These are phyloP conservation scores for Grosmannia huntii DNA, from an alignment of 2,329 filamentous ascomycete genomes.

Conservation along the genomic window DNA sequence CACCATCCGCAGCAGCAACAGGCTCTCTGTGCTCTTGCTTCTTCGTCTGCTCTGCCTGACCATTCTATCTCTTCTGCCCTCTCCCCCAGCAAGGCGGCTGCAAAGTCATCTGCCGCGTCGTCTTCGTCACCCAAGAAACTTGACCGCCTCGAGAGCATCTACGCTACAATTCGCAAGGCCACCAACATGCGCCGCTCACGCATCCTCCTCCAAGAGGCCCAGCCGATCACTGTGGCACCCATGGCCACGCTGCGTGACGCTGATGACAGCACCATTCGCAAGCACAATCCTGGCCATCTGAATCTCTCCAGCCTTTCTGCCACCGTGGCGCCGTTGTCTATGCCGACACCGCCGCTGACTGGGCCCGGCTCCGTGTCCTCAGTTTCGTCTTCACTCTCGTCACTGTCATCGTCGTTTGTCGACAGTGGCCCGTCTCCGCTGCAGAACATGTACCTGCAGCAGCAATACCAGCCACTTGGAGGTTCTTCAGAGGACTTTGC, in stretches of 20 bases:
- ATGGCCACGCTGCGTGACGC: slow-evolving; percentile 8
- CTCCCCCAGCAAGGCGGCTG: not conserved
- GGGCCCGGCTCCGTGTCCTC: slow-evolving; percentile 4
- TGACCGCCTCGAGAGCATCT: slow-evolving; percentile 18
- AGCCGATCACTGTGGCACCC: slow-evolving; percentile 9
- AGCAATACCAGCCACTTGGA: not conserved
- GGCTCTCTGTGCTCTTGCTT: not conserved
- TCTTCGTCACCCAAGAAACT: slow-evolving; percentile 13
- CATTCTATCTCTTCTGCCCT: too few relatives aligned
- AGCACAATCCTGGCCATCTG: not conserved
- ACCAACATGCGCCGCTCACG: slow-evolving; percentile 12
- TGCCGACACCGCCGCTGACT: slow-evolving; percentile 8
- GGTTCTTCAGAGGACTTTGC: not conserved
- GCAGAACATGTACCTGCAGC: not conserved
- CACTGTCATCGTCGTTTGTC: slow-evolving; percentile 1
- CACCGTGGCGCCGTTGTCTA: not conserved
- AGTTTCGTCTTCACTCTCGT: slow-evolving; percentile 7
- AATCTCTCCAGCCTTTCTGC: not conserved
- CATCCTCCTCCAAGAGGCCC: slow-evolving; percentile 4
- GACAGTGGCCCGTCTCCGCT: not conserved
- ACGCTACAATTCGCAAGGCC: slow-evolving; percentile 19
- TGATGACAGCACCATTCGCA: not conserved
- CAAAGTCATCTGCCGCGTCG: not conserved
- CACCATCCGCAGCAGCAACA: not conserved
- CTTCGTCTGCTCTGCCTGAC: not conserved